Base-by-base conservation (phyloP, 164 flowering plant genomes). In the Magnolia officinalis region DNA sequence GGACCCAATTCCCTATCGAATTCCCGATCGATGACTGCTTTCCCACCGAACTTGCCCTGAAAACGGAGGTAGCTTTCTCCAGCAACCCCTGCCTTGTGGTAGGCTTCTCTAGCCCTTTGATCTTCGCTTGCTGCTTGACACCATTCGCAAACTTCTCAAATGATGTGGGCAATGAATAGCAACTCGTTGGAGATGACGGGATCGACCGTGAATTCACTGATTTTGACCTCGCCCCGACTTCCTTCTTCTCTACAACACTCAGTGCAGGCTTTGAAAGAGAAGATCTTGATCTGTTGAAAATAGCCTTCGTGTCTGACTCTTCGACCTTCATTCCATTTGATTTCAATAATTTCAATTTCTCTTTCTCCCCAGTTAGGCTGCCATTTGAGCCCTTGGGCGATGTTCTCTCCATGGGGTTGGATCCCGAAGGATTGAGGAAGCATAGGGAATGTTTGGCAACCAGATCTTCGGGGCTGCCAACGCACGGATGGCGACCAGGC, bases 401-500 rank as follows among this genome's bases (percentile, higher is more conserved):
- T 31, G 86, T 76, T 74, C 82, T 88, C 69, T 85, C 89, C 4
- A 58, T 20, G 13, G 84, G 72, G 75, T 85, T 89, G 24, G 89
- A 85, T 71, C 84, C 83, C 0, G 88, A 86, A 50, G 86, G 80
- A 77, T 80, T 88, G 18, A 93, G 89, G 78, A 95, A 95, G 58
- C 91, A 90, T 24, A 83, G 87, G 71, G 97, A 88, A 78, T 90
- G 90, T 68, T 92, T 91, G 6, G 96, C 95, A 29, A 88, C 93
- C 79, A 96, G 88, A 85, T 96, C 98, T 76, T 90, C 95, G 11
- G 99, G 99, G 78, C 70, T 90, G 18, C 99, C 99, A 3, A 91
- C 87, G 78, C 98, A 96, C n/a, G 94, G 88, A 77, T 94, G 99
- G 63, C 99, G 84, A 8, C 98, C 98, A 0, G 98, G 98, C 21